These are phyloP conservation scores for Aegilops speltoides DNA, from an alignment of 176 grass and related monocot genomes.

Conservation along the genomic window DNA sequence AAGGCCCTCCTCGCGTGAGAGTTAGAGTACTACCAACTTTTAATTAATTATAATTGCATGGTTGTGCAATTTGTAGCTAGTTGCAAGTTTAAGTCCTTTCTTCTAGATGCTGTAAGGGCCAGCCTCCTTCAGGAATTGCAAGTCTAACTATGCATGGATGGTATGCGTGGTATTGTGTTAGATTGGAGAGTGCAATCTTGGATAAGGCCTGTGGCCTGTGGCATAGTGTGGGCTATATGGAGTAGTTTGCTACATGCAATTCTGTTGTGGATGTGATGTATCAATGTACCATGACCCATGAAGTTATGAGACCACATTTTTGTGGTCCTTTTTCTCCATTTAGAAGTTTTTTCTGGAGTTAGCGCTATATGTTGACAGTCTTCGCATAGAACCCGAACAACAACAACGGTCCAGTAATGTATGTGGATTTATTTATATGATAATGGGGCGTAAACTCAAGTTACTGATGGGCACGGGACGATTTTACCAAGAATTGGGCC, in stretches of 20 bases:
- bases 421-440: too few relatives aligned
- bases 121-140: background rate
- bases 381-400: too few relatives aligned
- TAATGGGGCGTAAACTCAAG: too few relatives aligned
- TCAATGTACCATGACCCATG: background rate
- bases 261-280: background rate
- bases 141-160: background rate
- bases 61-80: slow-evolving; percentile 1
- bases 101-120: background rate
- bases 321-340: too few relatives aligned
- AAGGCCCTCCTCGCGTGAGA: slow-evolving; percentile 22
- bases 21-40: background rate
- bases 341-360: too few relatives aligned
- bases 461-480: too few relatives aligned
- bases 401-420: too few relatives aligned
- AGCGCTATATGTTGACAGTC: too few relatives aligned
- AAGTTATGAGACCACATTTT: too few relatives aligned
- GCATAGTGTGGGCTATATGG: background rate
- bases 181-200: background rate
- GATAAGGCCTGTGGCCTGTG: background rate
- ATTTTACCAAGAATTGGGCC: too few relatives aligned
- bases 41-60: background rate
- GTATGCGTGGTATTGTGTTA: background rate
- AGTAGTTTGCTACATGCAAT: background rate
- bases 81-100: background rate